Base-by-base conservation (phyloP, 305 asterid species). In the Fraxinus ornus region DNA sequence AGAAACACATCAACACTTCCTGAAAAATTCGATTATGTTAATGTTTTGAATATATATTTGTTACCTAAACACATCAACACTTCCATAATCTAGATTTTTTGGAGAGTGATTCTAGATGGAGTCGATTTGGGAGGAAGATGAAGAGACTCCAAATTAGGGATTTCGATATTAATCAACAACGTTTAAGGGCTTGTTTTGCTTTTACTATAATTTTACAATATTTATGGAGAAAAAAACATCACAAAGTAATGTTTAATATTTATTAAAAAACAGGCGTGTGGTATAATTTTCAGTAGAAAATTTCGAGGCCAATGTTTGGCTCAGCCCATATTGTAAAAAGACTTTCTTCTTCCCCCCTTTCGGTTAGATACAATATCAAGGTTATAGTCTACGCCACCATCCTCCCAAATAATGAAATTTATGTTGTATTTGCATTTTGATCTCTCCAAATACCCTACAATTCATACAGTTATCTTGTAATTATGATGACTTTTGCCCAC, bases 31-130 rank as follows among this genome's bases (percentile, higher is more conserved):
- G 26, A 12, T 0, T 37, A 17, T 24, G 32, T 13, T 1, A 70
- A 77, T n/a, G 57, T 19, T 7, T 82, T 85, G n/a, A 41, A 26
- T n/a, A 88, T 90, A 13, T 79, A 79, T 68, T 76, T 91, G 57
- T 87, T 89, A 70, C 86, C 91, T 41, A 41, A 36, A 41, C 49
- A 9, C 49, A 10, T 41, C 49, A 41, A 41, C 49, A 9, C 49
- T 41, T 41, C 17, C 52, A 41, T 10, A 41, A 10, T 41, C 52
- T 41, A 4, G 55, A 44, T 44, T 44, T 12, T 44, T 12, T 44
- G n/a, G 55, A 12, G 17, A 12, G 55, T 12, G n/a, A 44, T 44
- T 44, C 55, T 44, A 5, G n/a, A 12, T 44, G 55, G n/a, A 44
- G 55, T 44, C 55, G n/a, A 44, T 12, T 12, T 44, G 55, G 55